A percentile compares a stretch with the other conserved stretches of the same genome.
Evolutionary conservation across 1,284 basidiomycete species (phyloP).

Genomic region (Meira nashicola): DNA sequence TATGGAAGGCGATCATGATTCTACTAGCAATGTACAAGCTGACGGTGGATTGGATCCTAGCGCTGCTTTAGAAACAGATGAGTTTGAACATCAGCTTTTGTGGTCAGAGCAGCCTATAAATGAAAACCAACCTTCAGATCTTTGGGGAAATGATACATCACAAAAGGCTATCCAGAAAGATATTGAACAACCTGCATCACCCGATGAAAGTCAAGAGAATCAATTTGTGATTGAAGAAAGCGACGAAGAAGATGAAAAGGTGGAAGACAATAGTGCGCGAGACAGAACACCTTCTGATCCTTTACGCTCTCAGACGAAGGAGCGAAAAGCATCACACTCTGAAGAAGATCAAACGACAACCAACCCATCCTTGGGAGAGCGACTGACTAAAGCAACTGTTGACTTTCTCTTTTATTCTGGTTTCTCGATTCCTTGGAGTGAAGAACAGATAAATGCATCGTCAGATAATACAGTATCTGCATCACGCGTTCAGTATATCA

Average conservation of each 20-base stretch:
- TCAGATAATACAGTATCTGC: background rate
- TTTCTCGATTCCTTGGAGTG: slow-evolving; percentile 49
- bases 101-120: slow-evolving; percentile 17
- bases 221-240: slow-evolving; percentile 46
- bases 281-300: background rate
- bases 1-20: slow-evolving; percentile 18
- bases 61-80: slow-evolving; percentile 7
- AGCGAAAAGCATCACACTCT: slow-evolving; percentile 8
- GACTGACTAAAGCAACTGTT: slow-evolving; percentile 26
- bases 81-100: slow-evolving; percentile 27
- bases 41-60: background rate
- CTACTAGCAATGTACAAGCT: background rate
- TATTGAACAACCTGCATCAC: too few species aligned
- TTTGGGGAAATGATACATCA: background rate
- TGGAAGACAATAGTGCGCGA: background rate
- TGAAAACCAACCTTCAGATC: background rate
- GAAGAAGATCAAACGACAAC: slow-evolving; percentile 14
- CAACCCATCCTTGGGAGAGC: slow-evolving; percentile 23
- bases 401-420: slow-evolving; percentile 49
- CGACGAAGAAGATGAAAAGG: slow-evolving; percentile 14
- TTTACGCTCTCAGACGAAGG: slow-evolving; percentile 1
- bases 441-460: slow-evolving; percentile 30
- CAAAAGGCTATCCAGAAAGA: background rate
- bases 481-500: slow-evolving; percentile 31
- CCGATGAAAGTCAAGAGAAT: slow-evolving; percentile 8